A percentile compares a stretch with the other conserved stretches of the same genome.
phyloP scores from a whole-genome alignment of 345 rosid species.

The Bretschneidera sinensis region DNA sequence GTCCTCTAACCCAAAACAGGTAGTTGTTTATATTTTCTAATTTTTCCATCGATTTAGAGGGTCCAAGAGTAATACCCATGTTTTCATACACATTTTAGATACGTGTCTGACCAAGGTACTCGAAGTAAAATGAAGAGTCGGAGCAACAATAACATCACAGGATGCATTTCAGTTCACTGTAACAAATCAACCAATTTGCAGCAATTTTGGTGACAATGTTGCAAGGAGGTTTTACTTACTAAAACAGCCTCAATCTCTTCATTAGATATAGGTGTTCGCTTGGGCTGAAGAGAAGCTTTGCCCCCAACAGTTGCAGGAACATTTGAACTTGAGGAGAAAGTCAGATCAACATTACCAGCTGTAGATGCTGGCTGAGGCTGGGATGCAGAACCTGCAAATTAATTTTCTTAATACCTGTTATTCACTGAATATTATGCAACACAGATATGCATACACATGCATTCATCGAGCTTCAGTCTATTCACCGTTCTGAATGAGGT shows the following conservation, averaged over 20 bases:
- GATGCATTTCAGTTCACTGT: neutral
- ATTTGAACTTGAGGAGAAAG: slow-evolving; percentile 53
- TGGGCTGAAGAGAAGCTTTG: slow-evolving; percentile 86
- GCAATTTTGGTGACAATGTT: neutral
- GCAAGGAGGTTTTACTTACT: slow-evolving; percentile 37
- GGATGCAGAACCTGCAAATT: slow-evolving; percentile 38
- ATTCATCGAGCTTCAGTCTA: neutral
- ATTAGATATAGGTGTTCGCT: slow-evolving; percentile 64
- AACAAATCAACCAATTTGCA: slow-evolving; percentile 1
- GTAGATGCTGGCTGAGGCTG: slow-evolving; percentile 31
- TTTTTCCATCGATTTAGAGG: no score
- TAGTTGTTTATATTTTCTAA: no score
- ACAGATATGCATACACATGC: neutral
- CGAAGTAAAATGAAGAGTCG: no score
- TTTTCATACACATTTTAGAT: no score
- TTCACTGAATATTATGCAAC: neutral
- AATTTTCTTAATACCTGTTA: neutral
- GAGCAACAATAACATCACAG: no score
- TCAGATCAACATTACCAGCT: slow-evolving; percentile 34
- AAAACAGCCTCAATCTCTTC: slow-evolving; percentile 85
- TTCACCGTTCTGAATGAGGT: neutral
- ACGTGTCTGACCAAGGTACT: no score
- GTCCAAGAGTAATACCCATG: no score
- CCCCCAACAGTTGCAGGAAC: slow-evolving; percentile 49
- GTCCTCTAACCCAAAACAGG: neutral